Conservation (phyloP, 176 grass and related monocot species). For the Raddia guianensis region DNA sequence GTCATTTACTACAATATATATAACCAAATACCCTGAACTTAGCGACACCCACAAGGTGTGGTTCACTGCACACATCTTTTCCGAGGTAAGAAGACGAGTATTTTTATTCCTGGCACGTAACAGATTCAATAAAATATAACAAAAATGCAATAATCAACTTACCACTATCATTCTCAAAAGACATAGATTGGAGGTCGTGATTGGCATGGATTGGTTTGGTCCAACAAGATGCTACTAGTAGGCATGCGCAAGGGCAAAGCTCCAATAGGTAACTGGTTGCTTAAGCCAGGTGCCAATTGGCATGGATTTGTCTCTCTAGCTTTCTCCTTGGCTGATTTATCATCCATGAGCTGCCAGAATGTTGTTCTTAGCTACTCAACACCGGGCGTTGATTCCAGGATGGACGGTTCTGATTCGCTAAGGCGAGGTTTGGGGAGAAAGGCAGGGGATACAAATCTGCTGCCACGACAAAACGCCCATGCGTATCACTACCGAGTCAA, state of each 20-base stretch:
- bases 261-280: conserved; percentile 45
- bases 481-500: conserved; percentile 43
- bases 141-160: conserved; percentile 1
- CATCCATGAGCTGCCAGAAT: no score
- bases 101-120: background rate
- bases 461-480: conserved; percentile 35
- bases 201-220: background rate
- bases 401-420: no score
- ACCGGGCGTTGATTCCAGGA: no score
- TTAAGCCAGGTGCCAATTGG: conserved; percentile 1
- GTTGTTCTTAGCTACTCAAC: no score
- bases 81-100: background rate
- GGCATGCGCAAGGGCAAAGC: conserved; percentile 33
- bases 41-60: background rate
- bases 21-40: conserved; percentile 1
- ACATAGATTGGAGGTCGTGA: background rate
- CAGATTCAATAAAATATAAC: background rate
- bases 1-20: background rate
- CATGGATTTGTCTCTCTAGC: no score
- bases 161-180: background rate
- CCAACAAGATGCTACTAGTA: conserved; percentile 4
- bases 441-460: background rate
- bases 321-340: no score
- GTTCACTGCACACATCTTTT: background rate
- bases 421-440: no score